Conservation (phyloP, 2,329 filamentous ascomycete genomes). For the Lojkania enalia region DNA sequence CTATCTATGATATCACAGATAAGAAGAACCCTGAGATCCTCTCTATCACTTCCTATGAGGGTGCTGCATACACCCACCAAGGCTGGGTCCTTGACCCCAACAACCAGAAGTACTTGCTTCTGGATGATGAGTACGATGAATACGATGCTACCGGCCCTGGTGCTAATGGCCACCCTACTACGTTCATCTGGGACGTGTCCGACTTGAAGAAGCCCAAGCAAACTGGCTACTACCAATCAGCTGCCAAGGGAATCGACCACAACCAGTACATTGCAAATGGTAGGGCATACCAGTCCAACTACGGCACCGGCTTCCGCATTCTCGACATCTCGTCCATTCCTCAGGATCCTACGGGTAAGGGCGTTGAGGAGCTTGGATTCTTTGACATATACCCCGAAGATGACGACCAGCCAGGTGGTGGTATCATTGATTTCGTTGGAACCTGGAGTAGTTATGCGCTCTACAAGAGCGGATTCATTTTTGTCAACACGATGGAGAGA, state of each 20-base stretch:
- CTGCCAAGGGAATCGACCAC: constrained; percentile 49
- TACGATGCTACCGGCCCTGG: constrained; percentile 42
- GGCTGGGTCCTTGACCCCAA: constrained; percentile 54
- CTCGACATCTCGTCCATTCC: constrained; percentile 49
- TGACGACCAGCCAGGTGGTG: constrained; percentile 43
- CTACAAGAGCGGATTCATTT: constrained; percentile 46
- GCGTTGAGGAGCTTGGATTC: constrained; percentile 49
- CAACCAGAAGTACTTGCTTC: constrained; percentile 42
- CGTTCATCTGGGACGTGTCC: constrained; percentile 47
- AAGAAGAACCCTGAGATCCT: constrained; percentile 53
- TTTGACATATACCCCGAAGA: constrained; percentile 51
- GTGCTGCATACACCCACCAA: constrained; percentile 63
- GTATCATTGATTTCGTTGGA: constrained; percentile 48
- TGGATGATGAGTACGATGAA: constrained; percentile 47
- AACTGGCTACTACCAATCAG: constrained; percentile 48
- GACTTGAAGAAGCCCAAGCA: constrained; percentile 41
- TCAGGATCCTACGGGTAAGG: constrained; percentile 44
- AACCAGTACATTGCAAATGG: constrained; percentile 53
- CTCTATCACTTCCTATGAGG: constrained; percentile 59
- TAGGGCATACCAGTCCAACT: constrained; percentile 50
- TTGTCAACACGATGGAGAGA: constrained; percentile 48
- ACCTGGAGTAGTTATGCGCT: constrained; percentile 49
- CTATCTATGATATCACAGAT: constrained; percentile 58
- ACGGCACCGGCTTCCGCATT: constrained; percentile 48
- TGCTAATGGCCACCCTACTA: constrained; percentile 40